Evolutionary conservation across 805 yeast species (phyloP).

Genomic region (Candida pseudofarinosa): DNA sequence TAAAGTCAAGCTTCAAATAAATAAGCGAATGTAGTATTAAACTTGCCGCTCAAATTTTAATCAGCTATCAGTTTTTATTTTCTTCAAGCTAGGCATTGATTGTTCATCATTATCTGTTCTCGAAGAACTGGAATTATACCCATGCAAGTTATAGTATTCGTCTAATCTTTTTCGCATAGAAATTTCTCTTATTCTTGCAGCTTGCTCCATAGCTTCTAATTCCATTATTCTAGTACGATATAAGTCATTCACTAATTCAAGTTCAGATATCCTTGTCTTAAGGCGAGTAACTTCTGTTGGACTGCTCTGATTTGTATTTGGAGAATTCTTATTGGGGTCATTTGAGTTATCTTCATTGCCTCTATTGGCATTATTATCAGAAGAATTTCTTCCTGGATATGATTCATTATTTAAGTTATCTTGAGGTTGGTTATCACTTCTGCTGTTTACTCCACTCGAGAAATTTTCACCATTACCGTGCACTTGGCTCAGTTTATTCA

Average conservation of each 20-base stretch:
- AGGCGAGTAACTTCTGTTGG: conserved; percentile 39
- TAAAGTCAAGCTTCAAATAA: too few species aligned
- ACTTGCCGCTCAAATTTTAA: too few species aligned
- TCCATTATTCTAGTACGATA: conserved; percentile 80
- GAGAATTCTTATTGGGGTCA: conserved; percentile 3
- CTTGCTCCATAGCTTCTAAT: conserved; percentile 65
- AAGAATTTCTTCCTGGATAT: background rate
- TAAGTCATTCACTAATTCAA: conserved; percentile 86
- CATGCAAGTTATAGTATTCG: conserved; percentile 33
- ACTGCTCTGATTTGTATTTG: conserved; percentile 2
- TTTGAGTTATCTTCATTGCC: conserved; percentile 10
- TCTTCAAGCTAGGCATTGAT: conserved; percentile 7
- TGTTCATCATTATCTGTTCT: conserved; percentile 22
- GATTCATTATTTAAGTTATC: conserved; percentile 7
- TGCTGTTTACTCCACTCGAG: conserved; percentile 2
- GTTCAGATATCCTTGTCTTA: conserved; percentile 76
- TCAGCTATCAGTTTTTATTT: conserved; percentile 9
- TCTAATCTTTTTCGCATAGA: conserved; percentile 48
- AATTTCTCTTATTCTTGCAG: conserved; percentile 47
- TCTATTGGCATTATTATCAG: conserved; percentile 1
- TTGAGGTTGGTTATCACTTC: conserved; percentile 7
- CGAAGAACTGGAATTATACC: conserved; percentile 14
- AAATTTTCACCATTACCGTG: conserved; percentile 1
- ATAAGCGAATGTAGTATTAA: too few species aligned
- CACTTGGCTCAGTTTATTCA: background rate